phyloP scores from a whole-genome alignment of 1,284 basidiomycete species.

The Marasmius fiardii region DNA sequence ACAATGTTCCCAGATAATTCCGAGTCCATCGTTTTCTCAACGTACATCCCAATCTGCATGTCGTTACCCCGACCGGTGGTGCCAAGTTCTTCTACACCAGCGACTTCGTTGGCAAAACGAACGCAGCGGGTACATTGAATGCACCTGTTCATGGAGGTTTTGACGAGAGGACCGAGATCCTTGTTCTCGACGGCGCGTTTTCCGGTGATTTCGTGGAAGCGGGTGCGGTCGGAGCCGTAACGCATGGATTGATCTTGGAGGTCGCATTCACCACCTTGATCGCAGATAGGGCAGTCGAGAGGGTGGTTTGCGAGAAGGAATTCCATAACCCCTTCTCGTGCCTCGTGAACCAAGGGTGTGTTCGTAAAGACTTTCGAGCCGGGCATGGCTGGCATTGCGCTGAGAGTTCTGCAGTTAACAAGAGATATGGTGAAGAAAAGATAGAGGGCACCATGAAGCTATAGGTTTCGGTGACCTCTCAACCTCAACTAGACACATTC shows the following conservation, averaged over 20 bases:
- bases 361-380: slow-evolving; percentile 96
- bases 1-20: slow-evolving; percentile 98
- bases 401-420: slow-evolving; percentile 24
- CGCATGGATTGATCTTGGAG: slow-evolving; percentile 99
- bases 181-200: slow-evolving; percentile 99
- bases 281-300: slow-evolving; percentile 97
- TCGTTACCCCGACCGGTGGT: slow-evolving; percentile 98
- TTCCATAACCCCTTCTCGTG: slow-evolving; percentile 98
- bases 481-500: slow-evolving; percentile 98
- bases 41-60: slow-evolving; percentile 98
- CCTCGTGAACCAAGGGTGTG: slow-evolving; percentile 93
- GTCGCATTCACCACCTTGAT: slow-evolving; percentile 98
- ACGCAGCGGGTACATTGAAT: slow-evolving; percentile 99
- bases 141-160: slow-evolving; percentile 99
- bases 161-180: slow-evolving; percentile 96
- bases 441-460: slow-evolving; percentile 63
- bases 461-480: slow-evolving; percentile 94
- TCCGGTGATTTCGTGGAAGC: slow-evolving; percentile 97
- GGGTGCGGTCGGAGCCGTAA: slow-evolving; percentile 94
- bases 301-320: slow-evolving; percentile 98
- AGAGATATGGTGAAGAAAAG: slow-evolving; percentile 1
- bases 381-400: slow-evolving; percentile 98
- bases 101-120: slow-evolving; percentile 98
- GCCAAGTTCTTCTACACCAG: slow-evolving; percentile 96
- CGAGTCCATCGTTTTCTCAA: slow-evolving; percentile 96